phyloP scores from a whole-genome alignment of 148 eudicot species.

The Silene conica region DNA sequence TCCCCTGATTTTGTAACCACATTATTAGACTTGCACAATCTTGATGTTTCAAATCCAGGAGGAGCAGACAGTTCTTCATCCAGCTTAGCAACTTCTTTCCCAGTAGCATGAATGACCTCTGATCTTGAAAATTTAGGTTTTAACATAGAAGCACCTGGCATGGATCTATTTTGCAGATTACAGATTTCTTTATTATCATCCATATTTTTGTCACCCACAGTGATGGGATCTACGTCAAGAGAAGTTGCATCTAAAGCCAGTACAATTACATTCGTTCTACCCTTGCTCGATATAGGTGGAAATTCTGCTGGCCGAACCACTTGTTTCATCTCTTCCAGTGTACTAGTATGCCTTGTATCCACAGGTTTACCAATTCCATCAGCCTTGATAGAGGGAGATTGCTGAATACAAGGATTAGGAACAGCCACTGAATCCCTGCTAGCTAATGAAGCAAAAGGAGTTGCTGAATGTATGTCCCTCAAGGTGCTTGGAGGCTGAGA shows the following conservation, averaged over 20 bases:
- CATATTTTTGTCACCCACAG: slow-evolving; percentile 1
- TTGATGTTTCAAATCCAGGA: slow-evolving; percentile 33
- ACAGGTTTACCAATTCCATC: slow-evolving; percentile 11
- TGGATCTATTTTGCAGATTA: slow-evolving; percentile 11
- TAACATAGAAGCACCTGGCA: slow-evolving; percentile 6
- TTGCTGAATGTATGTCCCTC: slow-evolving; percentile 18
- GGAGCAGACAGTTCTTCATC: slow-evolving; percentile 36
- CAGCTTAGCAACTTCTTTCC: slow-evolving; percentile 8
- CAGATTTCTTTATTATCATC: slow-evolving; percentile 11
- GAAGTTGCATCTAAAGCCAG: slow-evolving; percentile 36
- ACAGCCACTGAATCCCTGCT: slow-evolving; percentile 12
- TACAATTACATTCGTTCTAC: slow-evolving; percentile 35
- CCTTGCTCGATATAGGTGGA: slow-evolving; percentile 31
- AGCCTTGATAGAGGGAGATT: slow-evolving; percentile 16
- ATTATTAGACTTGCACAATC: slow-evolving; percentile 4
- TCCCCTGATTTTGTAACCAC: slow-evolving; percentile 10
- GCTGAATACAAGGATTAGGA: slow-evolving; percentile 12
- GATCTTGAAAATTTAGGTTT: slow-evolving; percentile 8
- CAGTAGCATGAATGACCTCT: slow-evolving; percentile 12
- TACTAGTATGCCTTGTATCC: slow-evolving; percentile 17
- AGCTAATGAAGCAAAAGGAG: slow-evolving; percentile 6
- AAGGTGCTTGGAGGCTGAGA: slow-evolving; percentile 19
- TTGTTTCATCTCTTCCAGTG: slow-evolving; percentile 5
- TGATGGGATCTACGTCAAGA: slow-evolving; percentile 10
- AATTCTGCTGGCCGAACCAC: slow-evolving; percentile 20